Evolutionary conservation across 306 rosid species (phyloP).

Genomic region (Abrus pulchellus): DNA sequence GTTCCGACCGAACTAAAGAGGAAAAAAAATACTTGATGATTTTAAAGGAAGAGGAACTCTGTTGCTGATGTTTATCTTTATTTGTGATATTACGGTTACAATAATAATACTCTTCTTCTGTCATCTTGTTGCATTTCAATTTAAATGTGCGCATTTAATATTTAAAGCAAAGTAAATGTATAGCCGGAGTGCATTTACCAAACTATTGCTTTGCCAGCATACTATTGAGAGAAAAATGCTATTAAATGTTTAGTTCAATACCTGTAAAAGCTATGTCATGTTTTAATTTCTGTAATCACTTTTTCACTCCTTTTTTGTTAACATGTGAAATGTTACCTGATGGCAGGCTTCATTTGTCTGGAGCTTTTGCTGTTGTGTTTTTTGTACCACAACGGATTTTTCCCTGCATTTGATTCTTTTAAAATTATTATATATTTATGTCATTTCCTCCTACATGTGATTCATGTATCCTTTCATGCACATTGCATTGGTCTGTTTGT

Average conservation of each 20-base stretch:
- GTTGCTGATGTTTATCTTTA: background rate
- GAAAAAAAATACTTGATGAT: background rate
- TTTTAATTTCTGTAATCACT: background rate
- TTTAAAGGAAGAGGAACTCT: background rate
- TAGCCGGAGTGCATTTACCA: background rate
- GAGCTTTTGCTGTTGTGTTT: background rate
- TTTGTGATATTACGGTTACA: background rate
- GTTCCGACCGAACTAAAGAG: no score
- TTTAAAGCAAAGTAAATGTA: background rate
- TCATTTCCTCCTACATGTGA: background rate
- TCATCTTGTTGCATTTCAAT: background rate
- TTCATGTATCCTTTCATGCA: background rate
- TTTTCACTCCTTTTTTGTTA: background rate
- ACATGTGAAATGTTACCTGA: slow-evolving; percentile 1
- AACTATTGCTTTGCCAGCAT: background rate
- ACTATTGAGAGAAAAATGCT: background rate
- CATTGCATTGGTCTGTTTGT: background rate
- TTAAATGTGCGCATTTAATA: background rate
- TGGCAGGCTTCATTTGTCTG: slow-evolving; percentile 6
- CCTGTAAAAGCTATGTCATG: background rate
- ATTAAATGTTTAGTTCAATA: background rate
- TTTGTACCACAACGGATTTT: background rate
- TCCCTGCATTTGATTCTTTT: background rate
- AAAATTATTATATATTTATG: background rate
- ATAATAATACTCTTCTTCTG: background rate